Conservation (phyloP, 352 stramenopile species). For the Pythium plurisporium region DNA sequence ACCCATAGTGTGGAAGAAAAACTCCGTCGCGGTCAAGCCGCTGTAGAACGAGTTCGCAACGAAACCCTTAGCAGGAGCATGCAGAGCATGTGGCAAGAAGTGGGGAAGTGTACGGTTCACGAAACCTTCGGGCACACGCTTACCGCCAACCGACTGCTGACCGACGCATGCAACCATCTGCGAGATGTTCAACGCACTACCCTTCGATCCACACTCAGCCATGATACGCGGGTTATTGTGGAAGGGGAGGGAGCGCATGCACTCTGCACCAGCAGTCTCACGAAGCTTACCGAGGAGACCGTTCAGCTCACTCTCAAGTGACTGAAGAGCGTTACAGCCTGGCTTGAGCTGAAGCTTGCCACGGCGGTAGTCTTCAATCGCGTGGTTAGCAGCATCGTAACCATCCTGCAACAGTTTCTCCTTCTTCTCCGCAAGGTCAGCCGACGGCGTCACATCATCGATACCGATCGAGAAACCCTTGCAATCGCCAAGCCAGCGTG, state of each 20-base stretch:
- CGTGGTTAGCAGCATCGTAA: conserved; percentile 85
- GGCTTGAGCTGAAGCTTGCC: conserved; percentile 94
- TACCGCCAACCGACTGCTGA: conserved; percentile 98
- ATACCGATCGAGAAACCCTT: conserved; percentile 99
- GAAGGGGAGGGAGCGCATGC: conserved; percentile 97
- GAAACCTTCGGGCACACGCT: conserved; percentile 98
- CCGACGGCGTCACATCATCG: conserved; percentile 98
- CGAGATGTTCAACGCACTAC: conserved; percentile 99
- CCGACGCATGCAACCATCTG: conserved; percentile 99
- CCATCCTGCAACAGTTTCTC: conserved; percentile 88
- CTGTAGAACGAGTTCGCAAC: conserved; percentile 99
- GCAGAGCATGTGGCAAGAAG: conserved; percentile 93
- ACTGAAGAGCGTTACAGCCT: conserved; percentile 96
- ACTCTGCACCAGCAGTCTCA: conserved; percentile 96
- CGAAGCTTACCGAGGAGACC: conserved; percentile 96
- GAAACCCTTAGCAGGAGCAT: conserved; percentile 98
- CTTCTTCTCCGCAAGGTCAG: conserved; percentile 94
- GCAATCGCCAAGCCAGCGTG: conserved; percentile 96
- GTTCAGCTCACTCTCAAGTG: conserved; percentile 98
- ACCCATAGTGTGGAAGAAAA: conserved; percentile 99
- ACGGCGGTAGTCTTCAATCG: conserved; percentile 93
- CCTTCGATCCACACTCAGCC: conserved; percentile 99
- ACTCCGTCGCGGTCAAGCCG: conserved; percentile 98
- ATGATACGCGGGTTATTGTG: conserved; percentile 98
- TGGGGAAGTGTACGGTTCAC: conserved; percentile 97